A percentile compares a stretch with the other conserved stretches of the same genome.
These are phyloP conservation scores for Glarea lozoyensis DNA, from an alignment of 495 filamentous ascomycete genomes.

Conservation along the genomic window DNA sequence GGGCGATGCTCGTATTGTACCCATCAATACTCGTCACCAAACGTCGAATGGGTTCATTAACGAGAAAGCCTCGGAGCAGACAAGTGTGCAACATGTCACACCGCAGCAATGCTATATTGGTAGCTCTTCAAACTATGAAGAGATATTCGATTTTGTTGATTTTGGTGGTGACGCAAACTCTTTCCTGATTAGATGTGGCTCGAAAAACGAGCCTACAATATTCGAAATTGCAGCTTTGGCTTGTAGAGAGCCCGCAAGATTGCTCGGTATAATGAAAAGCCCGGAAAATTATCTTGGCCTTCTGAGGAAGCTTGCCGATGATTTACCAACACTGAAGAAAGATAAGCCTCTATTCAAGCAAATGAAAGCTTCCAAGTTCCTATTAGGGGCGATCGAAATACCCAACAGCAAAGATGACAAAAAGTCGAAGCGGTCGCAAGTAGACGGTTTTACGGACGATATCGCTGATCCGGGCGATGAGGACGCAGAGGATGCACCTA, in stretches of 20 bases:
- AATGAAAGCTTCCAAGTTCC: conserved; percentile 66
- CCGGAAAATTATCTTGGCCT: conserved; percentile 79
- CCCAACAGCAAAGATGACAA: conserved; percentile 32
- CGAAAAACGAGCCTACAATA: conserved; percentile 82
- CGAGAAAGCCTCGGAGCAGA: conserved; percentile 17
- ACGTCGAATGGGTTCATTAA: conserved; percentile 15
- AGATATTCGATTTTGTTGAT: conserved; percentile 95
- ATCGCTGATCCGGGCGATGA: conserved; percentile 41
- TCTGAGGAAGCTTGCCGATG: conserved; percentile 66
- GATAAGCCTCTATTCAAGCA: conserved; percentile 68
- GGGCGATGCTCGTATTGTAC: conserved; percentile 58
- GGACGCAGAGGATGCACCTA: conserved; percentile 61
- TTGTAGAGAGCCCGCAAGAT: conserved; percentile 65
- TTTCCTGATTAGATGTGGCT: conserved; percentile 79
- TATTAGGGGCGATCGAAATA: conserved; percentile 74
- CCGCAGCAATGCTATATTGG: conserved; percentile 73
- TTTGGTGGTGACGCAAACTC: conserved; percentile 81
- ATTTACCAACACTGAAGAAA: conserved; percentile 56
- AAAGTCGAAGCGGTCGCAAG: conserved; percentile 12
- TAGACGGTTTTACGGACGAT: conserved; percentile 18
- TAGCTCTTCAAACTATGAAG: conserved; percentile 61
- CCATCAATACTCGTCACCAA: conserved; percentile 39
- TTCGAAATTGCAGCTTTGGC: conserved; percentile 72
- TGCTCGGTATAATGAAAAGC: conserved; percentile 69
- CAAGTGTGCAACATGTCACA: conserved; percentile 38